Conservation (phyloP, 179 eudicot genomes). For the Nepenthes alata region DNA sequence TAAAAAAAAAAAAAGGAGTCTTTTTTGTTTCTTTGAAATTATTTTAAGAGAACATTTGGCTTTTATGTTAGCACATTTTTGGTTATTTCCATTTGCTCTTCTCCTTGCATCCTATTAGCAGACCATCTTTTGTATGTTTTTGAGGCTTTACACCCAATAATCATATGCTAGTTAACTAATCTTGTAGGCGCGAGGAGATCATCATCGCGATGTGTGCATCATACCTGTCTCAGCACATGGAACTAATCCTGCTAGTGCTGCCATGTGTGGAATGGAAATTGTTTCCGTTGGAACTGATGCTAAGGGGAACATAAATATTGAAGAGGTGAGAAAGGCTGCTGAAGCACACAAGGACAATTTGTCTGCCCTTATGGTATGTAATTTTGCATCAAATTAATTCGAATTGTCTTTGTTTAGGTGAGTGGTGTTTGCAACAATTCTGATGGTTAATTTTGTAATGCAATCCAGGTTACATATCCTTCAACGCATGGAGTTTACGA, state of each 20-base stretch:
- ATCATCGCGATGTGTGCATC: constrained; percentile 91
- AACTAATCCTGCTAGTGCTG: constrained; percentile 98
- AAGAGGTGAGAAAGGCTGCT: constrained; percentile 81
- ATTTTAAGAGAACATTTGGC: too few species aligned
- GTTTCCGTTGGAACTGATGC: constrained; percentile 92
- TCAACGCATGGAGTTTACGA: constrained; percentile 98
- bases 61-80: too few species aligned
- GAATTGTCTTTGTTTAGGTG: background rate
- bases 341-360: constrained; percentile 76
- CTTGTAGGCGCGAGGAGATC: constrained; percentile 83
- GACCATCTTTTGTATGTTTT: background rate
- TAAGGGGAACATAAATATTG: constrained; percentile 88
- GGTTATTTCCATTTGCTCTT: too few species aligned
- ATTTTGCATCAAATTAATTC: background rate
- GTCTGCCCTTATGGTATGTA: constrained; percentile 78
- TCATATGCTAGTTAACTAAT: background rate
- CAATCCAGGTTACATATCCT: constrained; percentile 86
- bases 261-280: constrained; percentile 99
- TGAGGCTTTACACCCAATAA: background rate
- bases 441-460: constrained; percentile 1
- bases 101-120: background rate
- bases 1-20: too few species aligned
- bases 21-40: too few species aligned
- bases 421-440: background rate
- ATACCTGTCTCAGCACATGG: constrained; percentile 97